Conservation (phyloP, 345 rosid species). For the Lepidium africanum region DNA sequence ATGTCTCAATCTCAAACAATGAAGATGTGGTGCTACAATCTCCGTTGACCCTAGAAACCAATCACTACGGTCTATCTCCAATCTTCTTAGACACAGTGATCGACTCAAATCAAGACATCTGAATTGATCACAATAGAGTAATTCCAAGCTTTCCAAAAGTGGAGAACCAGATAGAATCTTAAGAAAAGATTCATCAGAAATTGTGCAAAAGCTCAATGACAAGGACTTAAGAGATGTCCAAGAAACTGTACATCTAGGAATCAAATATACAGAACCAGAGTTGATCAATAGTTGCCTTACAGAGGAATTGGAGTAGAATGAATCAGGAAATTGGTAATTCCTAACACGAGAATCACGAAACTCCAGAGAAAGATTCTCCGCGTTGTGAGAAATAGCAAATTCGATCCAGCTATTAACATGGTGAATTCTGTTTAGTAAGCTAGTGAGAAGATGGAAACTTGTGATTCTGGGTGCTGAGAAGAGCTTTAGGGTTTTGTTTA, state of each 20-base stretch:
- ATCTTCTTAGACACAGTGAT: background rate
- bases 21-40: slow-evolving; percentile 21
- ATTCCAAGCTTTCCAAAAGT: slow-evolving; percentile 14
- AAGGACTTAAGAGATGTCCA: slow-evolving; percentile 15
- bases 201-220: slow-evolving; percentile 20
- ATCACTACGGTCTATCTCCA: slow-evolving; percentile 26
- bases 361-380: slow-evolving; percentile 13
- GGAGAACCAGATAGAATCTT: slow-evolving; percentile 18
- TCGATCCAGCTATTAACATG: slow-evolving; percentile 22
- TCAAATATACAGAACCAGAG: slow-evolving; percentile 14
- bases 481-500: slow-evolving; percentile 6
- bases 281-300: slow-evolving; percentile 2
- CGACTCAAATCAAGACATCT: slow-evolving; percentile 18
- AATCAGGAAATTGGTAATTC: slow-evolving; percentile 8
- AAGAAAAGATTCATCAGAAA: slow-evolving; percentile 4
- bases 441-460: slow-evolving; percentile 9
- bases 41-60: slow-evolving; percentile 10
- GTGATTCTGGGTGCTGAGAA: slow-evolving; percentile 16
- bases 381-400: background rate
- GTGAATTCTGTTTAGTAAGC: background rate
- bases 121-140: slow-evolving; percentile 11
- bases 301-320: slow-evolving; percentile 12
- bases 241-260: background rate
- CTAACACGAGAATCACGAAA: slow-evolving; percentile 17
- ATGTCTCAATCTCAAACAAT: slow-evolving; percentile 16